Evolutionary conservation across 257 asterid species (phyloP), one percentile per base, ranked within the genome.

Genomic region (Echium plantagineum): DNA sequence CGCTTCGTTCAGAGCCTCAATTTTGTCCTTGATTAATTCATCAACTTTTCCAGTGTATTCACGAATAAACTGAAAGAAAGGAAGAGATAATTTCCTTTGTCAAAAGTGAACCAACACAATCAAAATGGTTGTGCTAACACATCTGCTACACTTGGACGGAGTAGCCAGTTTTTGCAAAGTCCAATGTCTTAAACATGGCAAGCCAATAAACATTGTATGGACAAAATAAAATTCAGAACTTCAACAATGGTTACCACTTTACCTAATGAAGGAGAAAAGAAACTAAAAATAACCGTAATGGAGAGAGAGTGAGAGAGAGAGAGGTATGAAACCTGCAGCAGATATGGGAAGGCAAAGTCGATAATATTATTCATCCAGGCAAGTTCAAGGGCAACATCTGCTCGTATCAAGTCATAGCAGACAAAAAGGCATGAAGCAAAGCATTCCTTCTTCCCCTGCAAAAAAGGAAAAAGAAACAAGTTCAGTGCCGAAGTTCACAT

Each of bases 361-460:
- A 89, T 70, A 90, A 86, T 89, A 77, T 89, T 89, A 69, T 93
- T 84, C 81, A 86, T 80, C 99, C 99, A 93, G 66, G 97, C 96
- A 38, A 93, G 96, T 68, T 93, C 99, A 67, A 93, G 95, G 15
- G 86, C 99, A 62, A 93, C 95, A 74, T 93, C 98, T 0, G 89
- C 75, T 35, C 97, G 97, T 51, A 93, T 79, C 77, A 88, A 74
- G 63, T 93, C 99, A 18, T 93, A 93, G 68, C 99, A 93, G 61
- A 93, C 99, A 72, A 89, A 93, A 65, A 93, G 87, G 91, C 99
- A 93, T 4, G 99, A 93, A 0, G 99, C 86, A 5, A 86, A 93
- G 80, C 99, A 93, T 72, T 93, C 99, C 85, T 89, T 93, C 86
- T 93, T 93, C 24, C 99, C 99, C 99, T 93, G 78, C 76, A 75